Evolutionary conservation across 75 land plant species (phyloP), one percentile per base, ranked within the genome.

Genomic region (Ceratopteris richardii): DNA sequence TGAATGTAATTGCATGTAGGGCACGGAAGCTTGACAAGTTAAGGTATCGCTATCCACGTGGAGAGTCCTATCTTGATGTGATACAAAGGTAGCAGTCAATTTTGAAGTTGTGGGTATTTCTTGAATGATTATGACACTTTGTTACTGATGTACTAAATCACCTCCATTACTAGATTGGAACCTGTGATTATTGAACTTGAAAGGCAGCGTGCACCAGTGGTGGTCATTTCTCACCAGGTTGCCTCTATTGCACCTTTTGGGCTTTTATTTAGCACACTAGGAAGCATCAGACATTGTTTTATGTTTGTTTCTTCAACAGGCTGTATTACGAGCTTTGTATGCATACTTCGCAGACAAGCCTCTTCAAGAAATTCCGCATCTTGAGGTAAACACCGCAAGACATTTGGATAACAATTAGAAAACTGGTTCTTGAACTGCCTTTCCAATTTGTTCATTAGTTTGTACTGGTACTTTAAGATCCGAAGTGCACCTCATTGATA

Each of bases 141-240:
- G 7, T 27, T 12, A 42, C 7, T 41, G 19, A 37, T 23, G 31
- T 19, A 1, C 37, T 29, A 33, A 33, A 3, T 33, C 37, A 33
- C 37, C 37, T 33, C 37, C n/a, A 18, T 56, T 43, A 22, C 37
- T 76, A 93, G 98, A 65, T 77, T 93, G 27, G 98, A 93, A 62
- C 94, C 98, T 59, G 98, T 93, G 29, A 93, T 93, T 22, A 93
- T 93, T 64, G 98, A 93, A 64, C 90, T 93, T 50, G 98, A 93
- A 52, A 62, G 98, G 42, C 98, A 93, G 55, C 78, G 96, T 44
- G 90, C 96, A 46, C 96, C 98, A 18, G 98, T 93, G 54, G 98
- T 93, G 11, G 95, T 93, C 22, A 80, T 93, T 59, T 69, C 98
- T 52, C 98, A 93, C 50, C 98, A 93, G 84, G 98, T 89, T 31